A percentile compares a stretch with the other conserved stretches of the same genome.
phyloP scores from a whole-genome alignment of 106 monocot species.

The Dendrobium officinale region DNA sequence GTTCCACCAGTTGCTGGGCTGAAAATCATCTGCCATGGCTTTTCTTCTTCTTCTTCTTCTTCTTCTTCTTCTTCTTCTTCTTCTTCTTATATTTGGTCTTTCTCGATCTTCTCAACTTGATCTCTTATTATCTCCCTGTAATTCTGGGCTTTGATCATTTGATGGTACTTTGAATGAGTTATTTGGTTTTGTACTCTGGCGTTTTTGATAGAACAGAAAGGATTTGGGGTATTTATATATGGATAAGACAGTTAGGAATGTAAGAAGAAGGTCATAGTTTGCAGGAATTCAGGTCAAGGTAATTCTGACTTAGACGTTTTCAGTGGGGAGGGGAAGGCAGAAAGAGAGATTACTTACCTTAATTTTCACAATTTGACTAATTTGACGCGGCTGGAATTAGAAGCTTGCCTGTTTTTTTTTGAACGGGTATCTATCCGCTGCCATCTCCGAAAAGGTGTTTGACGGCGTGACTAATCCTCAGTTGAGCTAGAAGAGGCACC shows the following conservation, averaged over 20 bases:
- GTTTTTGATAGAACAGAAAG: background rate
- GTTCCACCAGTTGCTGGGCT: background rate
- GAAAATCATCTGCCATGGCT: slow-evolving; percentile 6
- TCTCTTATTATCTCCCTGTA: too few relatives aligned
- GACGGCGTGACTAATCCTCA: too few relatives aligned
- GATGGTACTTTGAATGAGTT: background rate
- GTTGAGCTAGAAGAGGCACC: too few relatives aligned
- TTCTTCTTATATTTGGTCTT: too few relatives aligned
- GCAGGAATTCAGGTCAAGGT: background rate
- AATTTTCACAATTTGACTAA: background rate
- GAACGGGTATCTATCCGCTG: too few relatives aligned
- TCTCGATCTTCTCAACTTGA: too few relatives aligned
- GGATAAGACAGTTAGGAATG: background rate
- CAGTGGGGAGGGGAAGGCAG: background rate
- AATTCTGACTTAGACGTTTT: background rate
- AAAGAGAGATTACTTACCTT: background rate
- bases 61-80: background rate
- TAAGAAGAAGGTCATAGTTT: background rate
- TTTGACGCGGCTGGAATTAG: background rate
- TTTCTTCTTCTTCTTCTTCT: background rate
- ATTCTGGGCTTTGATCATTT: background rate
- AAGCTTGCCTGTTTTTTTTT: too few relatives aligned
- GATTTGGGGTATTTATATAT: slow-evolving; percentile 3
- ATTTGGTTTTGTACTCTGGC: background rate
- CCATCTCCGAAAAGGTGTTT: too few relatives aligned